Evolutionary conservation across 306 rosid species (phyloP).

Genomic region (Gillenia trifoliata): DNA sequence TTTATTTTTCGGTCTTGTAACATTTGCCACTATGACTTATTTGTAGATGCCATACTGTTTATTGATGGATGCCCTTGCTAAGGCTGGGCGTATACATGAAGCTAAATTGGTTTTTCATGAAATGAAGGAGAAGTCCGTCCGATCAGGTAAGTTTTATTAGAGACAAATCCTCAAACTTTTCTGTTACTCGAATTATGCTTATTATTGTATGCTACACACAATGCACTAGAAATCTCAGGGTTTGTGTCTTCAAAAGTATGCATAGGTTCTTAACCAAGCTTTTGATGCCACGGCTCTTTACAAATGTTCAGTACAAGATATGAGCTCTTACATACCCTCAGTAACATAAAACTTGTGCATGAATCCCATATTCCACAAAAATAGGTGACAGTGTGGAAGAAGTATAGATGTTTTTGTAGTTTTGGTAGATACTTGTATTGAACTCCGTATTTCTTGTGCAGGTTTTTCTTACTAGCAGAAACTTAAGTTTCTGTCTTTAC

Average conservation of each 20-base stretch:
- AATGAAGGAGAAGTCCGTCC: conserved; percentile 52
- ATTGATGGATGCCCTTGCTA: conserved; percentile 33
- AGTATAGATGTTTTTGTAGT: not conserved
- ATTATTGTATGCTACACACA: not conserved
- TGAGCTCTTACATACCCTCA: not conserved
- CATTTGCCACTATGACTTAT: not conserved
- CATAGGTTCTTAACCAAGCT: not conserved
- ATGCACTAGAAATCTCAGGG: not conserved
- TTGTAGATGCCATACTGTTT: conserved; percentile 85
- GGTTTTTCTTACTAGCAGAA: conserved; percentile 3
- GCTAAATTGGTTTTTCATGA: conserved; percentile 68
- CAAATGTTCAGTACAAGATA: not conserved
- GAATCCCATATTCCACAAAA: not conserved
- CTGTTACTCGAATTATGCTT: not conserved
- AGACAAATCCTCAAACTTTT: conserved; percentile 21
- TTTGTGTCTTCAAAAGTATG: not conserved
- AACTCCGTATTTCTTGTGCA: not conserved
- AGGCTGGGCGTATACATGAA: conserved; percentile 54
- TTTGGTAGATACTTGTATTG: not conserved
- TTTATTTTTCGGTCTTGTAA: not conserved
- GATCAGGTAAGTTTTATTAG: conserved; percentile 50
- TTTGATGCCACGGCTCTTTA: not conserved
- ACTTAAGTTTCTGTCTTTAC: not conserved
- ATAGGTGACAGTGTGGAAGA: not conserved
- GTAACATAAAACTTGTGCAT: not conserved